These are phyloP conservation scores for Populus hybrid DNA, from an alignment of 441 rosid species.

Conservation along the genomic window DNA sequence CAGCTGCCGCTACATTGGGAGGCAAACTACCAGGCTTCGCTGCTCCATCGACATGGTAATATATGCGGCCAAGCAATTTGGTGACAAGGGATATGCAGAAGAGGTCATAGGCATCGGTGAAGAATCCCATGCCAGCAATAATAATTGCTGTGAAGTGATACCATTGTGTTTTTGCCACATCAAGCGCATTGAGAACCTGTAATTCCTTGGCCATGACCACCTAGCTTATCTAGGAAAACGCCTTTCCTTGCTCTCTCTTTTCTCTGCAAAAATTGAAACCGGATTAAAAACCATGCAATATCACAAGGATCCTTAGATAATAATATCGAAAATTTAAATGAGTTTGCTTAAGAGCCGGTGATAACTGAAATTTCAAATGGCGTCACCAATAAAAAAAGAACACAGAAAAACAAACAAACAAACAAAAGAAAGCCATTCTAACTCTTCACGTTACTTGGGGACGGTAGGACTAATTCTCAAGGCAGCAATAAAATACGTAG, in stretches of 20 bases:
- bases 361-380: neutral
- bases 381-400: neutral
- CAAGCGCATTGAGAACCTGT: slow-evolving; percentile 72
- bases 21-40: slow-evolving; percentile 66
- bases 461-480: neutral
- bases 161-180: slow-evolving; percentile 81
- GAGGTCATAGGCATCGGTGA: slow-evolving; percentile 82
- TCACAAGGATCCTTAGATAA: neutral
- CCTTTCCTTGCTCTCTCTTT: neutral
- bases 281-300: neutral
- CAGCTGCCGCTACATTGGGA: slow-evolving; percentile 73
- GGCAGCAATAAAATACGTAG: neutral
- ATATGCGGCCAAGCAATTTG: slow-evolving; percentile 72
- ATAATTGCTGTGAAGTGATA: slow-evolving; percentile 76
- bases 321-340: neutral
- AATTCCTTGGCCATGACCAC: slow-evolving; percentile 44
- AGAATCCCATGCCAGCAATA: slow-evolving; percentile 85
- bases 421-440: neutral
- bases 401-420: neutral
- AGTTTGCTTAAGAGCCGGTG: neutral
- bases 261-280: slow-evolving; percentile 8
- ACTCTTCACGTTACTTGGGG: neutral
- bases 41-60: slow-evolving; percentile 63
- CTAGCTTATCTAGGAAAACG: neutral
- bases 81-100: slow-evolving; percentile 82